Conservation (phyloP, 139 green algal genomes). For the Chlorella sp. region DNA sequence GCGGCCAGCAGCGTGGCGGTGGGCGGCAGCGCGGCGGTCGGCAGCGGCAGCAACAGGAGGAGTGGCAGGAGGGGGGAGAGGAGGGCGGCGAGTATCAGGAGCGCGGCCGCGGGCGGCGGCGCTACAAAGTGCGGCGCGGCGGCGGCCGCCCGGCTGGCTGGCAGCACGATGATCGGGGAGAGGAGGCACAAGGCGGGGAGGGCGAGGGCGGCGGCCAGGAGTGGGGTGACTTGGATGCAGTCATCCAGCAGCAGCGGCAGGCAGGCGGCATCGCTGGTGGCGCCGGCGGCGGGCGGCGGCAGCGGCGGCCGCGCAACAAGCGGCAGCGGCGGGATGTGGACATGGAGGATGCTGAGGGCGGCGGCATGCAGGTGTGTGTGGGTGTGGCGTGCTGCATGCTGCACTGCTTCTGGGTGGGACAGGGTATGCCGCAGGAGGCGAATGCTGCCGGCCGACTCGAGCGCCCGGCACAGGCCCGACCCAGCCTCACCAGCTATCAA, state of each 20-base stretch:
- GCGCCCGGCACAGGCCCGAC: no score
- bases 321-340: slow-evolving; percentile 44
- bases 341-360: slow-evolving; percentile 45
- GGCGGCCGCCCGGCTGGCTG: no score
- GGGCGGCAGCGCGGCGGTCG: slow-evolving; percentile 14
- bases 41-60: not conserved
- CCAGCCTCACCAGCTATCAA: no score
- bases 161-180: no score
- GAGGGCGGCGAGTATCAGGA: not conserved
- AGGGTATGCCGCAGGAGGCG: not conserved
- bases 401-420: no score
- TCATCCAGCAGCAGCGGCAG: not conserved
- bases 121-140: no score
- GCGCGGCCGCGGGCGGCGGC: not conserved
- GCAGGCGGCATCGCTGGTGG: not conserved
- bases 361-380: not conserved
- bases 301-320: not conserved
- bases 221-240: slow-evolving; percentile 6
- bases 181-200: no score
- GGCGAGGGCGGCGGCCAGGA: not conserved
- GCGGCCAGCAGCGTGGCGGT: not conserved
- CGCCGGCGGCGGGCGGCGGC: not conserved
- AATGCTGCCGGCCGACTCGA: no score
- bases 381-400: not conserved
- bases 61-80: not conserved